Conservation (phyloP, 208 protist species). For the Novymonas esmeraldas region DNA sequence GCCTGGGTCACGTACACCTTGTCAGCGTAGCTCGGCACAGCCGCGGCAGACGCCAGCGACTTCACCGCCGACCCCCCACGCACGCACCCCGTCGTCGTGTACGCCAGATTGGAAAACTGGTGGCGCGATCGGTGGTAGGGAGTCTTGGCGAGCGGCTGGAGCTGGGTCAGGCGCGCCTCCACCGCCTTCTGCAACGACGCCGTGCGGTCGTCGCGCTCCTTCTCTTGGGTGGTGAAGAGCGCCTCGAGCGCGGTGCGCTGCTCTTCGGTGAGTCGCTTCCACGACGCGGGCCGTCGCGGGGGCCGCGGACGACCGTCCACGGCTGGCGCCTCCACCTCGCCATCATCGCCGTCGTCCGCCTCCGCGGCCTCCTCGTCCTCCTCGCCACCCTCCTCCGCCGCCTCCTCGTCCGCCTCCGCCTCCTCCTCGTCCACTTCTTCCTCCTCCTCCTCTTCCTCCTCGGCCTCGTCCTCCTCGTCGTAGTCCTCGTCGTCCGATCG, state of each 20-base stretch:
- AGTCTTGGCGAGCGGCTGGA: slow-evolving; percentile 37
- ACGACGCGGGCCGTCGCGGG: slow-evolving; percentile 29
- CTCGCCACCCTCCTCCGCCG: slow-evolving; percentile 31
- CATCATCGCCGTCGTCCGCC: slow-evolving; percentile 38
- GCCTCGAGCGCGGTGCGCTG: slow-evolving; percentile 48
- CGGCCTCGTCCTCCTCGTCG: slow-evolving; percentile 42
- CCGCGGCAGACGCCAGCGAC: slow-evolving; percentile 32
- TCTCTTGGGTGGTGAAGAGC: slow-evolving; percentile 46
- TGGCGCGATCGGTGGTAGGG: slow-evolving; percentile 59
- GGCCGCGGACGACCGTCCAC: not conserved
- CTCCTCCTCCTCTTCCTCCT: slow-evolving; percentile 35
- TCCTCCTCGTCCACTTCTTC: slow-evolving; percentile 33
- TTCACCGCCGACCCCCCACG: slow-evolving; percentile 29
- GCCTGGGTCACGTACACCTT: slow-evolving; percentile 56
- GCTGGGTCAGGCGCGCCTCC: slow-evolving; percentile 25
- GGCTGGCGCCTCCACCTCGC: slow-evolving; percentile 35
- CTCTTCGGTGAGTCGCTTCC: slow-evolving; percentile 46
- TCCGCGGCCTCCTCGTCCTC: slow-evolving; percentile 33
- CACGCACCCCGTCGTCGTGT: slow-evolving; percentile 50
- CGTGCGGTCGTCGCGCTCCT: slow-evolving; percentile 51
- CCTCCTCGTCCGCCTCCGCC: slow-evolving; percentile 28
- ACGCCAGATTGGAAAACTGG: slow-evolving; percentile 52
- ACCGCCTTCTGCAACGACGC: slow-evolving; percentile 34
- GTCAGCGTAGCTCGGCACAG: slow-evolving; percentile 22
- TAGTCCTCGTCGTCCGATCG: slow-evolving; percentile 23